Percentiles rank a stretch among this genome's conserved stretches.
phyloP scores from a whole-genome alignment of 768 basidiomycete species.

The Tulasnella sp. region DNA sequence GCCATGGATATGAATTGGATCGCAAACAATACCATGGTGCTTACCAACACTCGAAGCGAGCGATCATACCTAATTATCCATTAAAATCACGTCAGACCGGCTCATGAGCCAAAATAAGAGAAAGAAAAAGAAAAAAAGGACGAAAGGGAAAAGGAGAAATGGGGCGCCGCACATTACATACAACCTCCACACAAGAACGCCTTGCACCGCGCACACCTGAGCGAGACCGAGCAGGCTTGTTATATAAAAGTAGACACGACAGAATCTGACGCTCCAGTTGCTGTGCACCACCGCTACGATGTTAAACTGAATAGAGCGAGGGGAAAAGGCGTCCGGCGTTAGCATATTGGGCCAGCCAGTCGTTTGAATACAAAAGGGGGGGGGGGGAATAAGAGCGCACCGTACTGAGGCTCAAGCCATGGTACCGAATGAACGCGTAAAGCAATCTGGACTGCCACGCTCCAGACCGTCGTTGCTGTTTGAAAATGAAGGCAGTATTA shows the following conservation, averaged over 20 bases:
- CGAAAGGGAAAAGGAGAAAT: background rate
- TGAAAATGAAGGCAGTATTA: too few species aligned
- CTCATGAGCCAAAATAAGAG: too few species aligned
- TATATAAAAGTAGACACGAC: background rate
- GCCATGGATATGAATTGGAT: background rate
- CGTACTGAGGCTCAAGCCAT: too few species aligned
- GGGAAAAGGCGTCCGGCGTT: background rate
- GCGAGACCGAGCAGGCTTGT: background rate
- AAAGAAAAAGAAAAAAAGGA: too few species aligned
- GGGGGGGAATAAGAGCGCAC: too few species aligned
- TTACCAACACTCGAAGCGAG: background rate
- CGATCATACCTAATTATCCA: constrained; percentile 4
- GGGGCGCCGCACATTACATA: background rate
- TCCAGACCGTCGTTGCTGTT: too few species aligned
- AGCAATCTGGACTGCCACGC: too few species aligned
- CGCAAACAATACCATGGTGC: background rate
- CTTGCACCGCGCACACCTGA: background rate
- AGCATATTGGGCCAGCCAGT: background rate
- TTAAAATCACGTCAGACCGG: background rate
- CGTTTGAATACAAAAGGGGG: too few species aligned
- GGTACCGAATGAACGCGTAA: too few species aligned
- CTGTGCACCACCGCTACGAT: too few species aligned
- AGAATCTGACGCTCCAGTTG: too few species aligned
- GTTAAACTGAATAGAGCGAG: background rate
- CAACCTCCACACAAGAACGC: background rate